These are phyloP conservation scores for Fragaria nilgerrensis DNA, from an alignment of 306 rosid species.

Conservation along the genomic window DNA sequence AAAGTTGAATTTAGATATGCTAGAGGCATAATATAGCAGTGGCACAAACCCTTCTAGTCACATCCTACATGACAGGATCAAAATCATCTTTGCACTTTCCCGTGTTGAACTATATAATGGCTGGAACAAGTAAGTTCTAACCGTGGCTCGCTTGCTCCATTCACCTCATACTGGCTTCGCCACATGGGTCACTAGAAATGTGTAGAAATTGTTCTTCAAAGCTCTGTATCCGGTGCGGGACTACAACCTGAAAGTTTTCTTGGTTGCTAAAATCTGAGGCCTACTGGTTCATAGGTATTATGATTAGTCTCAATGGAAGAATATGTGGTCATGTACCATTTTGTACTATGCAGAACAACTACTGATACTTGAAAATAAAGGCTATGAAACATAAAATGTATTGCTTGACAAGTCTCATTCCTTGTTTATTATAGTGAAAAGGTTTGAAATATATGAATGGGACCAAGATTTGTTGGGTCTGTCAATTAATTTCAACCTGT, in stretches of 20 bases:
- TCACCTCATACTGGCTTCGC: not conserved
- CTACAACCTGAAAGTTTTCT: not conserved
- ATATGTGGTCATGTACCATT: not conserved
- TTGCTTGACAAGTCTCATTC: not conserved
- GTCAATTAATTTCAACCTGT: not conserved
- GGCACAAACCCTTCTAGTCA: not conserved
- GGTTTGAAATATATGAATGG: not conserved
- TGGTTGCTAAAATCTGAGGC: not conserved
- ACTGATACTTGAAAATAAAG: not conserved
- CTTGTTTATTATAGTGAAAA: not conserved
- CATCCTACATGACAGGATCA: not conserved
- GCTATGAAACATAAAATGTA: not conserved
- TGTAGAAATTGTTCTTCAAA: no score
- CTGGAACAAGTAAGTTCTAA: not conserved
- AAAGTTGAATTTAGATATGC: not conserved
- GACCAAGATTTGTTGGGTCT: conserved; percentile 11
- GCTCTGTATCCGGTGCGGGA: not conserved
- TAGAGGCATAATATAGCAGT: not conserved
- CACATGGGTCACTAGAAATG: not conserved
- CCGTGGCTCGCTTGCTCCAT: not conserved
- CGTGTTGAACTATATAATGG: not conserved
- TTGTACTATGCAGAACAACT: not conserved
- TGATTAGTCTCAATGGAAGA: not conserved
- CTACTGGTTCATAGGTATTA: not conserved
- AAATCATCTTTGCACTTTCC: not conserved